A percentile compares a stretch with the other conserved stretches of the same genome.
Evolutionary conservation across 495 filamentous ascomycete species (phyloP).

Genomic region (Trichoderma asperelloides): DNA sequence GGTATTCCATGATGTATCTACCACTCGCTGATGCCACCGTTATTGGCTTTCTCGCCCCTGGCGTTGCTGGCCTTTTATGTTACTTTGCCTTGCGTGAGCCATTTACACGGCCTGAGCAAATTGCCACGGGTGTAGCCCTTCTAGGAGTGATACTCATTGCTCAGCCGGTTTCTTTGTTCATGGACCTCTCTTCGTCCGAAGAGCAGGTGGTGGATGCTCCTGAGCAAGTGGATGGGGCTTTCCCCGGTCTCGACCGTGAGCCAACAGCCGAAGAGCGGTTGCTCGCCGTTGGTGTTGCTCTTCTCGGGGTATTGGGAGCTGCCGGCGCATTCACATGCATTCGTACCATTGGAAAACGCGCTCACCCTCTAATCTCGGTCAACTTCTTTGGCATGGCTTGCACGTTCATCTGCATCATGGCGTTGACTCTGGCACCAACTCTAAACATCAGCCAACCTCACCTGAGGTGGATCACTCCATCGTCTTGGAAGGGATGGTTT

Average conservation of each 20-base stretch:
- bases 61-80: slow-evolving; percentile 75
- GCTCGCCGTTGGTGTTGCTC: slow-evolving; percentile 59
- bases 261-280: slow-evolving; percentile 60
- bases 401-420: slow-evolving; percentile 54
- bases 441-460: slow-evolving; percentile 39
- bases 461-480: slow-evolving; percentile 55
- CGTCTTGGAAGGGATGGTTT: slow-evolving; percentile 54
- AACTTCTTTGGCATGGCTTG: slow-evolving; percentile 75
- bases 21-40: slow-evolving; percentile 87
- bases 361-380: slow-evolving; percentile 77
- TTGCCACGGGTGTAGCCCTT: slow-evolving; percentile 68
- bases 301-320: slow-evolving; percentile 73
- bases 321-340: slow-evolving; percentile 73
- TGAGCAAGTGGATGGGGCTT: slow-evolving; percentile 20
- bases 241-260: slow-evolving; percentile 21
- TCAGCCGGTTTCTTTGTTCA: slow-evolving; percentile 54
- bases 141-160: slow-evolving; percentile 81
- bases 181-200: slow-evolving; percentile 9
- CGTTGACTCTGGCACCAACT: slow-evolving; percentile 41
- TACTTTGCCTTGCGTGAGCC: slow-evolving; percentile 65
- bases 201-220: slow-evolving; percentile 18
- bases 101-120: slow-evolving; percentile 68
- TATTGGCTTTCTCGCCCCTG: slow-evolving; percentile 81
- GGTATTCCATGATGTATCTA: slow-evolving; percentile 70
- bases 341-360: slow-evolving; percentile 73